Percentiles rank a stretch among this genome's conserved stretches.
phyloP scores from a whole-genome alignment of 1,284 basidiomycete species.

The Filobasidium uniguttulatum region DNA sequence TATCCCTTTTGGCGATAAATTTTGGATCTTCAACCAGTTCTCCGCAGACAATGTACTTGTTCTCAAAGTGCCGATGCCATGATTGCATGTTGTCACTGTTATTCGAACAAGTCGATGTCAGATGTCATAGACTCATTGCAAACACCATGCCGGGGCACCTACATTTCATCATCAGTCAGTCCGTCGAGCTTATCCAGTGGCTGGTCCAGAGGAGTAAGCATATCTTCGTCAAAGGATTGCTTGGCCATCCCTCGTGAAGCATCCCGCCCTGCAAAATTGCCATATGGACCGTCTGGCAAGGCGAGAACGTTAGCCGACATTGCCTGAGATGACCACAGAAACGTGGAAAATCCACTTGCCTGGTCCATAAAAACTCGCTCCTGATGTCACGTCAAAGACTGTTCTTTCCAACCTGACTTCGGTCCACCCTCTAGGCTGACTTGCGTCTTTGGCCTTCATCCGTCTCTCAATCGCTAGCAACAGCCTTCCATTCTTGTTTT shows the following conservation, averaged over 20 bases:
- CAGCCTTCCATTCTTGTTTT: slow-evolving; percentile 46
- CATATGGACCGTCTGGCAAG: slow-evolving; percentile 71
- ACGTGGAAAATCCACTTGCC: slow-evolving; percentile 43
- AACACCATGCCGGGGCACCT: slow-evolving; percentile 28
- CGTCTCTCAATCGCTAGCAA: slow-evolving; percentile 63
- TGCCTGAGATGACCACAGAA: not conserved
- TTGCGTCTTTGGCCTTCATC: slow-evolving; percentile 30
- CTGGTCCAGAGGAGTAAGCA: slow-evolving; percentile 74
- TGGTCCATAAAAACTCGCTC: slow-evolving; percentile 82
- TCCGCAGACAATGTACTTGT: slow-evolving; percentile 75
- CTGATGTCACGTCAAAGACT: slow-evolving; percentile 82
- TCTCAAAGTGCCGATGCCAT: slow-evolving; percentile 78
- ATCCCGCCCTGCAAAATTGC: slow-evolving; percentile 89
- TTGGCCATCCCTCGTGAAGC: slow-evolving; percentile 93
- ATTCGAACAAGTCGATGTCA: not conserved
- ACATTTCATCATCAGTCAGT: slow-evolving; percentile 69
- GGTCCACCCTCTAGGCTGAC: slow-evolving; percentile 45
- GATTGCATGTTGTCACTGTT: slow-evolving; percentile 77
- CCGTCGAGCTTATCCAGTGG: slow-evolving; percentile 71
- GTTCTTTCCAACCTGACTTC: slow-evolving; percentile 67
- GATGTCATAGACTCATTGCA: not conserved
- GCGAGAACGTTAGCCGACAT: not conserved
- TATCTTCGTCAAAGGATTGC: slow-evolving; percentile 82
- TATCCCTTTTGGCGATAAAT: not conserved
- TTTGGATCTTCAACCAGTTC: slow-evolving; percentile 56